Evolutionary conservation across 1,284 basidiomycete genomes (phyloP).

Genomic region (Pascua guehoae): DNA sequence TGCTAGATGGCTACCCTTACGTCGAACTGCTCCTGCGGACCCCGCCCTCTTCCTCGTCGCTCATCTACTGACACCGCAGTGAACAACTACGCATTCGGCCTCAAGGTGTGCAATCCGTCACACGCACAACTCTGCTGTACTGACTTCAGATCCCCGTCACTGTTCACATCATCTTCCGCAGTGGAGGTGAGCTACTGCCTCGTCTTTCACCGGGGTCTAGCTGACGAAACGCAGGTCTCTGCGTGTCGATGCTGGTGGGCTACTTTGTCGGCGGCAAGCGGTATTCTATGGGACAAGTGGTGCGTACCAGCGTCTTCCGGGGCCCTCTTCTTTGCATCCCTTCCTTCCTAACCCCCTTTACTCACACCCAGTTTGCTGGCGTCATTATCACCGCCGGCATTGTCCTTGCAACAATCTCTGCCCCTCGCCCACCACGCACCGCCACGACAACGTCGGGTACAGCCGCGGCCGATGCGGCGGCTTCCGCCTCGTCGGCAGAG

Average conservation of each 20-base stretch:
- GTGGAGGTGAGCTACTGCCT: conserved; percentile 72
- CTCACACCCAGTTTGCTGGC: conserved; percentile 56
- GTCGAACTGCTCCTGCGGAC: too few species aligned
- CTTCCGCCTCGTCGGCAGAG: conserved; percentile 7
- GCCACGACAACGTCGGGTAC: neutral
- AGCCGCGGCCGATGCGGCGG: neutral
- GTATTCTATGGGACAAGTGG: conserved; percentile 65
- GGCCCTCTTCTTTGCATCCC: neutral
- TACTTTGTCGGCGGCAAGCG: conserved; percentile 53
- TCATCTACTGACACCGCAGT: conserved; percentile 45
- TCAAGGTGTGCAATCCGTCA: conserved; percentile 31
- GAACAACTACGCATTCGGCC: conserved; percentile 88
- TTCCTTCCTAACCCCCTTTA: too few species aligned
- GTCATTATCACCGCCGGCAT: conserved; percentile 77
- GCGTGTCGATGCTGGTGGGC: conserved; percentile 48
- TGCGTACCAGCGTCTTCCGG: conserved; percentile 18
- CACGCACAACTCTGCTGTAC: neutral
- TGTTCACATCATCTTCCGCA: conserved; percentile 91
- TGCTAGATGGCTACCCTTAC: too few species aligned
- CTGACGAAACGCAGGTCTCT: conserved; percentile 35
- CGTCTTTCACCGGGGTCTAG: neutral
- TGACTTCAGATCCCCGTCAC: conserved; percentile 72
- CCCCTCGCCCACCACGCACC: conserved; percentile 40
- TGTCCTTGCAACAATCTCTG: conserved; percentile 75
- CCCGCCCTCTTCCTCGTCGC: too few species aligned